Evolutionary conservation across 2,329 filamentous ascomycete genomes (phyloP), one percentile per base, ranked within the genome.

Genomic region (Fusarium floridanum): DNA sequence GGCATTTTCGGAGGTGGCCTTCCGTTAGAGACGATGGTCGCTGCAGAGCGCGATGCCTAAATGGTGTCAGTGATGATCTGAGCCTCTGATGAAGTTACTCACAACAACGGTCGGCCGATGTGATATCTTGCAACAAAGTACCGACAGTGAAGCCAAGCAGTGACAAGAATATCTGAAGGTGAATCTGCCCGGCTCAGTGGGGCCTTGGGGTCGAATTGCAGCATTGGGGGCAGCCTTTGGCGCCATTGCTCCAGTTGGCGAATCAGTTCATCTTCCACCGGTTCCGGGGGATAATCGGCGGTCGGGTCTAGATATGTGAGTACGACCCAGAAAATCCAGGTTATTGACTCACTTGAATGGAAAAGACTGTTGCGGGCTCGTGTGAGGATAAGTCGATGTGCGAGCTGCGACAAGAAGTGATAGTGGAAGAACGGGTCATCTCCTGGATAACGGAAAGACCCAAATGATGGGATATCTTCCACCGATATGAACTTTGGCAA

Each of bases 381-480:
- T 0, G 72, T 75, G 5, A 75, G 14, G 10, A 75, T 75, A 3
- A 75, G 24, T 0, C 73, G 63, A n/a, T 75, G 73, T 0, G 73
- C 73, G n/a, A 75, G 72, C 59, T 75, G 73, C 0, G 73, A 75
- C 5, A 75, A 8, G 9, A 75, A 75, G 2, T 75, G 73, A 16
- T 75, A 75, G 1, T 75, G 73, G 0, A 75, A 75, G 6, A 75
- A 75, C 0, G 73, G 73, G 5, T 75, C 73, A n/a, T 75, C 73
- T 0, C 73, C 73, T 0, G 72, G 72, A 20, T 75, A 75, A 0
- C 73, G 66, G 5, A 75, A 75, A 0, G 73, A 75, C 0, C 72
- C 72, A 24, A 73, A 75, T 0, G 73, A 75, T 1, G 73, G 66
- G 4, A 75, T 75, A 1, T 75, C 73, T 5, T 71, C 72, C 1